Conservation (phyloP, 2,329 filamentous ascomycete genomes). For the Cladosporium austrohemisphaericum region DNA sequence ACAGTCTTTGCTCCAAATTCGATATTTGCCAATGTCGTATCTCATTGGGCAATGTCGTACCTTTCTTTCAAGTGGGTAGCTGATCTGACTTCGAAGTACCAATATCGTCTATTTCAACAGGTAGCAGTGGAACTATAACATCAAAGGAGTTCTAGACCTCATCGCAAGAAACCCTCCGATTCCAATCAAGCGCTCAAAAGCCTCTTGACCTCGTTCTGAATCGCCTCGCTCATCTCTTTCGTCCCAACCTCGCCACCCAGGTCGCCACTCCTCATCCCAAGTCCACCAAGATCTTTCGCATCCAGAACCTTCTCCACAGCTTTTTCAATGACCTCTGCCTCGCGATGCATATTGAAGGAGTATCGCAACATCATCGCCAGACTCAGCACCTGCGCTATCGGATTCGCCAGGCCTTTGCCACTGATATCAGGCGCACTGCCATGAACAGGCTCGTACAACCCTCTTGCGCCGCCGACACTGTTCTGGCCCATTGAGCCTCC, state of each 20-base stretch:
- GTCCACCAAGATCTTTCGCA: conserved; percentile 50
- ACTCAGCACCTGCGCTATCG: conserved; percentile 31
- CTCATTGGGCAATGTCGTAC: too few relatives aligned
- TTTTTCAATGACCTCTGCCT: conserved; percentile 46
- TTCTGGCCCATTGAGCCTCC: conserved; percentile 26
- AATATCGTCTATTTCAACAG: too few relatives aligned
- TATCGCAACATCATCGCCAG: conserved; percentile 36
- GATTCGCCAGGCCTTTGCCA: conserved; percentile 33
- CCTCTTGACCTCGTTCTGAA: conserved; percentile 28
- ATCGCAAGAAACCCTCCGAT: neutral
- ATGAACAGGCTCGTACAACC: conserved; percentile 34
- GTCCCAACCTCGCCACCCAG: conserved; percentile 48
- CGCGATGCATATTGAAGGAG: conserved; percentile 31
- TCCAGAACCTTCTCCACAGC: conserved; percentile 52
- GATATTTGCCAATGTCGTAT: too few relatives aligned
- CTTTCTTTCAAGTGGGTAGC: too few relatives aligned
- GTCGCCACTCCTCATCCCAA: conserved; percentile 52
- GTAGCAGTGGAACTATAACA: too few relatives aligned
- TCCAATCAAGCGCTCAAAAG: conserved; percentile 19
- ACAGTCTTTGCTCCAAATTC: neutral
- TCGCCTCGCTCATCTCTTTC: conserved; percentile 42
- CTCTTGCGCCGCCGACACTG: conserved; percentile 41
- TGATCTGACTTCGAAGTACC: too few relatives aligned
- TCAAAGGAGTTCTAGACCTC: too few relatives aligned
- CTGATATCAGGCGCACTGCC: conserved; percentile 34